Evolutionary conservation across 2,329 filamentous ascomycete species (phyloP).

Genomic region (Aspergillus sp.): DNA sequence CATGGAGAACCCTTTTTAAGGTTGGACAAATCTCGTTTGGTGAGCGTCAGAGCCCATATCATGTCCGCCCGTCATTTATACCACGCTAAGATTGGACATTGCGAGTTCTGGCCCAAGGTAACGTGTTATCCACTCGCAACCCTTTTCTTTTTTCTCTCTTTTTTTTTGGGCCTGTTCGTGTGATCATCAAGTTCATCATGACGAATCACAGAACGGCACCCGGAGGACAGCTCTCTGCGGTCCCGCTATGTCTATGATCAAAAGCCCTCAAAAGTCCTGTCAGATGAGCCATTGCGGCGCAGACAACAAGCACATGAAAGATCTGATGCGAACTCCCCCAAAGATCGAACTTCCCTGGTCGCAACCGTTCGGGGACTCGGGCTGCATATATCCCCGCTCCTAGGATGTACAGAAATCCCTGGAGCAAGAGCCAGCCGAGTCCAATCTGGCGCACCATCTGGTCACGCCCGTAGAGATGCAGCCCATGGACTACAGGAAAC

Average conservation of each 20-base stretch:
- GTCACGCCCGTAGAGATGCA: constrained; percentile 64
- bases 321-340: constrained; percentile 94
- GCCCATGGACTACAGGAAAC: constrained; percentile 77
- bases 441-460: constrained; percentile 73
- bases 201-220: constrained; percentile 18
- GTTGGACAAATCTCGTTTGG: constrained; percentile 21
- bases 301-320: constrained; percentile 85
- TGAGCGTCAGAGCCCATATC: constrained; percentile 14
- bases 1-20: constrained; percentile 11
- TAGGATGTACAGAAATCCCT: constrained; percentile 80
- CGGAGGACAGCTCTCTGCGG: constrained; percentile 52
- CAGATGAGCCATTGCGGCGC: constrained; percentile 79
- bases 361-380: constrained; percentile 78
- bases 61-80: constrained; percentile 14
- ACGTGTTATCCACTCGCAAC: constrained; percentile 12
- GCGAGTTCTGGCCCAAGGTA: constrained; percentile 16
- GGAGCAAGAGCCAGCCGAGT: constrained; percentile 73
- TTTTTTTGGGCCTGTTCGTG: constrained; percentile 18
- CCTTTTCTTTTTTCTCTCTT: neutral
- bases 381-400: constrained; percentile 83
- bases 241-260: constrained; percentile 72
- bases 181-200: constrained; percentile 15
- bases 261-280: constrained; percentile 80
- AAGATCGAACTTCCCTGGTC: constrained; percentile 80
- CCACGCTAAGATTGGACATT: constrained; percentile 17